A percentile compares a stretch with the other conserved stretches of the same genome.
Conservation (phyloP, 1,139 yeast species). For the Debaryomyces udenii region DNA sequence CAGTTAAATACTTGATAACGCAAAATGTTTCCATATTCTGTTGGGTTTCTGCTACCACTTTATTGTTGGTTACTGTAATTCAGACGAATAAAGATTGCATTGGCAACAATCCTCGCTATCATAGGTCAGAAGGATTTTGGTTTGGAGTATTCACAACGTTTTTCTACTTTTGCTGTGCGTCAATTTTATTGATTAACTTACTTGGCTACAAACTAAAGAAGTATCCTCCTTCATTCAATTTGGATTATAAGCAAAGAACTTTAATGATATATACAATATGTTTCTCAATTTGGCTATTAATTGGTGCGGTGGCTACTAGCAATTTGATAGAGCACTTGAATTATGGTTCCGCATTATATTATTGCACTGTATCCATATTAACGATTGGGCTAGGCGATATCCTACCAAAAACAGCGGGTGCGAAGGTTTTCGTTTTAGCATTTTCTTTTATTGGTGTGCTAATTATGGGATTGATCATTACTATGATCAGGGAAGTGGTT, state of each 20-base stretch:
- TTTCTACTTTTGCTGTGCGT: conserved; percentile 59
- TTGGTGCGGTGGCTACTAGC: conserved; percentile 61
- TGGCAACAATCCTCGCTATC: conserved; percentile 19
- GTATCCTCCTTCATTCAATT: conserved; percentile 70
- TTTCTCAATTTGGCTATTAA: conserved; percentile 68
- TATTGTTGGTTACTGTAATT: conserved; percentile 54
- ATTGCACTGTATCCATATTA: conserved; percentile 67
- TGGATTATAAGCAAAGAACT: conserved; percentile 66
- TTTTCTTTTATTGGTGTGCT: conserved; percentile 72
- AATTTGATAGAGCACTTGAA: conserved; percentile 34
- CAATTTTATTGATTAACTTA: conserved; percentile 57
- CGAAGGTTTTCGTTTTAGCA: conserved; percentile 59
- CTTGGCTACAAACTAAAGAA: conserved; percentile 58
- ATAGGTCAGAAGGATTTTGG: conserved; percentile 72
- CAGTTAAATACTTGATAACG: conserved; percentile 56
- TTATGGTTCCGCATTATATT: conserved; percentile 70
- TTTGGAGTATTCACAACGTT: conserved; percentile 67
- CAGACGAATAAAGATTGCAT: conserved; percentile 25
- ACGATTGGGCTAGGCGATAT: conserved; percentile 85
- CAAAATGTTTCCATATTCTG: conserved; percentile 64
- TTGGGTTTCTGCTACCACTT: conserved; percentile 59
- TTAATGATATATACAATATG: conserved; percentile 69
- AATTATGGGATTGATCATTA: conserved; percentile 69
- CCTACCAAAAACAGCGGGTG: conserved; percentile 52
- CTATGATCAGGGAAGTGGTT: conserved; percentile 69